Base-by-base conservation (phyloP, 2,329 filamentous ascomycete genomes). In the Chaetomium sp. region DNA sequence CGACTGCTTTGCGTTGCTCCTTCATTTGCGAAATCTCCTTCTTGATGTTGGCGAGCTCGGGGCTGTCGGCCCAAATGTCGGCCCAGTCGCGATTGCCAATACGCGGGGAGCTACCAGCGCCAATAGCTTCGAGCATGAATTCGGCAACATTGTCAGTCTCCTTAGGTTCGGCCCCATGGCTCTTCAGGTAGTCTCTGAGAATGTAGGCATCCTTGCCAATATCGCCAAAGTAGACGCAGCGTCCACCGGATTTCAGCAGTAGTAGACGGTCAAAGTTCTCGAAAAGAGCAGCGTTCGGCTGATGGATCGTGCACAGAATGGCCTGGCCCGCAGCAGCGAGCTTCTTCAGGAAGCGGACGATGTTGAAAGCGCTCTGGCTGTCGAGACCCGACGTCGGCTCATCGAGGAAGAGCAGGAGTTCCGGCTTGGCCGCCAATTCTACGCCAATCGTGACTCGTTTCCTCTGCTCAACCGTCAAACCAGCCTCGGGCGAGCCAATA, bases 381-480 rank as follows among this genome's bases (percentile, higher is more conserved):
- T 91, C 88, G 1, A 93, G 85, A 63, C 90, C 90, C 2, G 87
- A 90, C 0, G 90, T 93, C 0, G 90, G 90, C 75, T 93, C 90
- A 68, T 93, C 90, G 45, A 93, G 78, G 81, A 93, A 93, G 25
- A 93, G 82, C 1, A 93, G 82, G 6, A 93, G 80, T 69, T 91
- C 85, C 1, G 90, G 90, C 77, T 91, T 95, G 19, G 93, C 93
- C 9, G 91, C 92, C 8, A 97, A 82, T 74, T 97, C 93, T 10
- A 97, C 92, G 71, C 91, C 93, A 65, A 97, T 96, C 0, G 93
- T 97, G n/a, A 96, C 85, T 71, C 92, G 90, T 77, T 88, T 88
- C 57, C 84, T 81, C 75, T 87, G 84, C 72, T 87, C 85, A 13
- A 87, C 84, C 4, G 88, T 90, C 27, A 90, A 80, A 67, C 90